Percentiles rank a stretch among this genome's conserved stretches.
Conservation (phyloP, 2,329 filamentous ascomycete genomes). For the Penicillium rolfsii region DNA sequence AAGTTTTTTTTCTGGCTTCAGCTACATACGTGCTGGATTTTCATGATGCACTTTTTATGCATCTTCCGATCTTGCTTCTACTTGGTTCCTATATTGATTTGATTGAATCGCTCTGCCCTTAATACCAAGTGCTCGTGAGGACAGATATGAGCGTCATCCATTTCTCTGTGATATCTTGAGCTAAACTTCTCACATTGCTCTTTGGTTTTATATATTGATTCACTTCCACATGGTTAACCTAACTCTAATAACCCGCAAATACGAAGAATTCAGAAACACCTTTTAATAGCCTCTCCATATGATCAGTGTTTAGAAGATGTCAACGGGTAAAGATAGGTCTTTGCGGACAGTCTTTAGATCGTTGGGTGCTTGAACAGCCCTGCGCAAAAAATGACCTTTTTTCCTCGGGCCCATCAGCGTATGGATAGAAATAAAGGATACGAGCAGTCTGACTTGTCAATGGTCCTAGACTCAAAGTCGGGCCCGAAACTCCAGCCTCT, state of each 20-base stretch:
- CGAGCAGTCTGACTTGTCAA: no score
- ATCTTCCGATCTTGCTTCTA: neutral
- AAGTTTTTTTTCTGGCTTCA: neutral
- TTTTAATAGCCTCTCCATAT: no score
- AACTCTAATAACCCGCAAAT: constrained; percentile 13
- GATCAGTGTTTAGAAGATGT: no score
- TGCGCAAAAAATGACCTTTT: no score
- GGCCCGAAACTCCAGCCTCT: no score
- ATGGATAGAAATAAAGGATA: no score
- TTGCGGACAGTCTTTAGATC: no score
- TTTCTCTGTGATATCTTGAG: neutral
- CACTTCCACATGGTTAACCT: constrained; percentile 7
- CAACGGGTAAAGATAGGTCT: no score
- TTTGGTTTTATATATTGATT: constrained; percentile 1
- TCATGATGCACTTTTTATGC: neutral
- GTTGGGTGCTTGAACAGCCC: no score
- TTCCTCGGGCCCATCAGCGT: no score
- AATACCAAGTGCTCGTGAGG: neutral
- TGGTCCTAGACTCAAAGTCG: no score
- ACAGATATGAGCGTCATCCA: neutral
- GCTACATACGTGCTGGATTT: constrained; percentile 8
- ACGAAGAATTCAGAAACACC: neutral
- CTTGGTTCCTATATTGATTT: neutral
- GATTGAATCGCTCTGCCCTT: neutral
- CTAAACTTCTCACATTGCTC: neutral